Conservation (phyloP, 2,329 filamentous ascomycete species). For the Pseudopithomyces chartarum region DNA sequence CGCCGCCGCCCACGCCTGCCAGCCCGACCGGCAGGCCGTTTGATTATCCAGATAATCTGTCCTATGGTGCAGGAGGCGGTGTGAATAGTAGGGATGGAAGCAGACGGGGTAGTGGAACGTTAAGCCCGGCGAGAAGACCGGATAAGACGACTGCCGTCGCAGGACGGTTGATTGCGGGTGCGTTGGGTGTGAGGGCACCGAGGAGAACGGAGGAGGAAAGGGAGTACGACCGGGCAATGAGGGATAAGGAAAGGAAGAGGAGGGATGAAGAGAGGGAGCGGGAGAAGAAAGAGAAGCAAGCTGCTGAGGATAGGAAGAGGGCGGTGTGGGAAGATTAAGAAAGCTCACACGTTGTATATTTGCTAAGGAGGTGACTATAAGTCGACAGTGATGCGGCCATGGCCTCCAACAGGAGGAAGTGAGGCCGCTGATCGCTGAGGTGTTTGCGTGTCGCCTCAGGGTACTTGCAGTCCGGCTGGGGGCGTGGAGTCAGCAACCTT, state of each 20-base stretch:
- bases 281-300: slow-evolving; percentile 66
- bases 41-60: slow-evolving; percentile 35
- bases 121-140: slow-evolving; percentile 57
- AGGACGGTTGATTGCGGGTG: slow-evolving; percentile 84
- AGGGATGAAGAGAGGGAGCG: slow-evolving; percentile 73
- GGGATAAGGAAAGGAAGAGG: slow-evolving; percentile 82
- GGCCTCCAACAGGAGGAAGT: too few species aligned
- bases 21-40: slow-evolving; percentile 21
- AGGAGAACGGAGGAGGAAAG: slow-evolving; percentile 85
- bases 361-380: too few species aligned
- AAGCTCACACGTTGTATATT: not conserved
- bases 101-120: slow-evolving; percentile 29
- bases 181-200: slow-evolving; percentile 79
- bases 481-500: too few species aligned
- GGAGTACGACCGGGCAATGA: slow-evolving; percentile 80
- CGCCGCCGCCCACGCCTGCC: slow-evolving; percentile 36
- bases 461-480: too few species aligned
- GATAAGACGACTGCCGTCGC: slow-evolving; percentile 96
- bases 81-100: slow-evolving; percentile 15
- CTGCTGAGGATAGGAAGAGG: slow-evolving; percentile 73
- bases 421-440: too few species aligned
- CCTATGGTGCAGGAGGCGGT: slow-evolving; percentile 14
- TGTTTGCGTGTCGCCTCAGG: too few species aligned
- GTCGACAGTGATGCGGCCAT: too few species aligned
- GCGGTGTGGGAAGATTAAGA: slow-evolving; percentile 79